These are phyloP conservation scores for Herpetomonas samuelpessoai DNA, from an alignment of 208 protist genomes.

Conservation along the genomic window DNA sequence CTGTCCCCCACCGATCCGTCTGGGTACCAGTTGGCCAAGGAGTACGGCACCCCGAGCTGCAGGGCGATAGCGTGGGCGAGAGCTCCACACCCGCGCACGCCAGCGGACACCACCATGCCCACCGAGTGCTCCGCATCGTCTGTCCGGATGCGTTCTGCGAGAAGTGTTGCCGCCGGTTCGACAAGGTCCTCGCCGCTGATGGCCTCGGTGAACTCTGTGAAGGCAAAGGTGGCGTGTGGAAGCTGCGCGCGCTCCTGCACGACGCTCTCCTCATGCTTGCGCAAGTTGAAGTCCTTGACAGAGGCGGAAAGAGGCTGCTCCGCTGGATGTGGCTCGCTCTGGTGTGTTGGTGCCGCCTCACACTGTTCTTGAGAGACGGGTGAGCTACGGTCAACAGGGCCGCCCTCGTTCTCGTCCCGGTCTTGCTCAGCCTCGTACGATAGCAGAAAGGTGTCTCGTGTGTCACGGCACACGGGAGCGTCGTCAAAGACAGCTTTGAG, in stretches of 20 bases:
- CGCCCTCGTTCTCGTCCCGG: background rate
- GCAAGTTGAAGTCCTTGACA: constrained; percentile 8
- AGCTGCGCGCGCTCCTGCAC: constrained; percentile 3
- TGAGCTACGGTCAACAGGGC: background rate
- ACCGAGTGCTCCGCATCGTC: background rate
- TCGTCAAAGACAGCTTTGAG: constrained; percentile 10
- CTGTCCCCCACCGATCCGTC: constrained; percentile 26
- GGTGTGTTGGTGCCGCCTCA: background rate
- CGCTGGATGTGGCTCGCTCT: constrained; percentile 1
- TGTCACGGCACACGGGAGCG: constrained; percentile 8
- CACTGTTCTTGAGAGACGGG: background rate
- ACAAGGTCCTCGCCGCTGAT: constrained; percentile 12
- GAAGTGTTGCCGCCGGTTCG: constrained; percentile 15
- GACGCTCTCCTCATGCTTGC: constrained; percentile 8
- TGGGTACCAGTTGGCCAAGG: constrained; percentile 41
- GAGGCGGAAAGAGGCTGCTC: constrained; percentile 7
- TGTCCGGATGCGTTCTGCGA: constrained; percentile 3
- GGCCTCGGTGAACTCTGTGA: constrained; percentile 21
- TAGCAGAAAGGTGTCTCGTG: background rate
- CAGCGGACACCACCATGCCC: constrained; percentile 23
- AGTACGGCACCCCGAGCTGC: constrained; percentile 19
- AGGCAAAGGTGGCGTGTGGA: constrained; percentile 11
- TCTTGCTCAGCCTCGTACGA: background rate
- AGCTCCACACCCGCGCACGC: constrained; percentile 20
- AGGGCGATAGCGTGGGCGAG: constrained; percentile 22